Evolutionary conservation across 2,329 filamentous ascomycete genomes (phyloP), one percentile per base, ranked within the genome.

Genomic region (Gaeumannomyces sp.): DNA sequence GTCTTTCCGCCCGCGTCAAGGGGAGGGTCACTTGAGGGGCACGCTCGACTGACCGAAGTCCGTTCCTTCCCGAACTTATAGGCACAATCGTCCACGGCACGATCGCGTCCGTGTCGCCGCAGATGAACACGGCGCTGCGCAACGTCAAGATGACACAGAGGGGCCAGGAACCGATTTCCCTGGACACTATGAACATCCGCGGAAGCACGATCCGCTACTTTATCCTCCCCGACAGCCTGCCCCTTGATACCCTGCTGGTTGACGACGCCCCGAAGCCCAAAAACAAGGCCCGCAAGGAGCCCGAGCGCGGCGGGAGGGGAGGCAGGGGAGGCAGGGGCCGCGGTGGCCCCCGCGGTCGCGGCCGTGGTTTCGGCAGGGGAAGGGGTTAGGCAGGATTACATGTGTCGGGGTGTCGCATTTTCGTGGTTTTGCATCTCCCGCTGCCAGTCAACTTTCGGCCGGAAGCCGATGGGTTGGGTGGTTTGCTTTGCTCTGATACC

Each of bases 271-370:
- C 94, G 63, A 99, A 99, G 83, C 94, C 95, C 67, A 98, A 98
- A 90, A 99, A 99, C 82, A 99, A 99, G 88, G 94, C 95, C 31
- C 87, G 94, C 75, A 99, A 99, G 84, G 95, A 98, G 80, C 84
- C 83, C 38, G 85, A 86, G 66, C 81, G 88, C 61, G 84, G 85
- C 59, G 81, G 75, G 33, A 76, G 82, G 59, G 83, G 83, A 59
- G 81, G 82, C 13, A 77, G 83, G 45, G 81, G 86, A 66, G 78
- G 84, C 25, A 77, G 82, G 27, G 76, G 84, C 35, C 81, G 83
- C 38, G 75, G 83, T 62, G 64, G 66, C 2, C 31, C 38, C 29
- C 66, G 70, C 2, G 61, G 61, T 25, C 67, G 70, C 3, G 78
- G 78, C 11, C 74, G 77, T 59, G 67, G 71, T 25, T 66, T 67